These are phyloP conservation scores for Coprinopsis strossmayeri DNA, from an alignment of 768 basidiomycete genomes.

Conservation along the genomic window DNA sequence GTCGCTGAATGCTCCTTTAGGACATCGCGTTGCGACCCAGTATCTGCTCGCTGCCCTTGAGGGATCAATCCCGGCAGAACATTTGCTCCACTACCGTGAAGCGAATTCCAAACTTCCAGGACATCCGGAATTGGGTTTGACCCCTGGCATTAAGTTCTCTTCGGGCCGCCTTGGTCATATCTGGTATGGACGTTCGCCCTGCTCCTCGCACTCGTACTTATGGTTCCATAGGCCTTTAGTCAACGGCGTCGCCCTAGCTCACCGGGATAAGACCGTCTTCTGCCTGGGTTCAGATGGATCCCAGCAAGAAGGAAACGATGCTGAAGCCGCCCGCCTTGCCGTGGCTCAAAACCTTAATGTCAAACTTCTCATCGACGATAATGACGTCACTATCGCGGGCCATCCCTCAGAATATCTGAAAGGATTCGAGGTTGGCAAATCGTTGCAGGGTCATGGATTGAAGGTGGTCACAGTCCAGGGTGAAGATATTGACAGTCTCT, in stretches of 20 bases:
- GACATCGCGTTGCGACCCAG: slow-evolving; percentile 87
- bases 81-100: slow-evolving; percentile 79
- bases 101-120: slow-evolving; percentile 85
- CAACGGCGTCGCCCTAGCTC: slow-evolving; percentile 78
- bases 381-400: slow-evolving; percentile 89
- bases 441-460: slow-evolving; percentile 76
- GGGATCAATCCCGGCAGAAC: slow-evolving; percentile 63
- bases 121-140: slow-evolving; percentile 84
- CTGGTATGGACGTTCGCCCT: slow-evolving; percentile 62
- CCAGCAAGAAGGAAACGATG: slow-evolving; percentile 88
- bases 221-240: slow-evolving; percentile 76
- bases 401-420: slow-evolving; percentile 83
- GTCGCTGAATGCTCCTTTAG: slow-evolving; percentile 25
- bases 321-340: slow-evolving; percentile 82
- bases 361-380: slow-evolving; percentile 85
- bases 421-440: slow-evolving; percentile 67
- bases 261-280: slow-evolving; percentile 72
- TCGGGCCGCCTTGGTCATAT: slow-evolving; percentile 90
- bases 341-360: slow-evolving; percentile 80
- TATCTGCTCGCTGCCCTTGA: slow-evolving; percentile 79
- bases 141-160: slow-evolving; percentile 90
- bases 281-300: slow-evolving; percentile 87
- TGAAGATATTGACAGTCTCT: slow-evolving; percentile 75
- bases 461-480: slow-evolving; percentile 69
- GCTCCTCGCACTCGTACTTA: no score